Conservation (phyloP, 257 asterid species). For the Fraxinus excelsior region DNA sequence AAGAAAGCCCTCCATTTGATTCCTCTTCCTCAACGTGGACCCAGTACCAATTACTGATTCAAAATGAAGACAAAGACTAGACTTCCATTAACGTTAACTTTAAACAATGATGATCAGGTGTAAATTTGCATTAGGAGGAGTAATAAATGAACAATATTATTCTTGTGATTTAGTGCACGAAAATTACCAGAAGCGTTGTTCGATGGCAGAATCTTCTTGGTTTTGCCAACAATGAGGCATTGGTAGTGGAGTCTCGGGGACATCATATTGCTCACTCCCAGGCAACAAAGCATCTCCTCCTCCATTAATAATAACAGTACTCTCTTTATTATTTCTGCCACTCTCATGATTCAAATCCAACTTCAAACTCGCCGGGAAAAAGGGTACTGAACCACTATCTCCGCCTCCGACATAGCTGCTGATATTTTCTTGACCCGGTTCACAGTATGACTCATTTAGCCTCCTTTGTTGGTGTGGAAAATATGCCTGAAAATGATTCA, state of each 20-base stretch:
- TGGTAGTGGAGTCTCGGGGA: conserved; percentile 43
- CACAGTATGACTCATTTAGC: not conserved
- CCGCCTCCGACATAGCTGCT: conserved; percentile 16
- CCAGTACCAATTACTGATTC: no score
- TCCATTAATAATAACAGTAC: not conserved
- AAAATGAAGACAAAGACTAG: no score
- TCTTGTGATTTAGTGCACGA: conserved; percentile 21
- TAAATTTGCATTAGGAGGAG: not conserved
- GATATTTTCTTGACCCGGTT: conserved; percentile 13
- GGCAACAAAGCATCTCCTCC: conserved; percentile 37
- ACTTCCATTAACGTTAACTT: no score
- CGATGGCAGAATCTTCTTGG: conserved; percentile 55
- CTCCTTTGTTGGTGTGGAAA: conserved; percentile 26
- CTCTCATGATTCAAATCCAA: conserved; percentile 39
- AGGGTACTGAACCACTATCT: conserved; percentile 12
- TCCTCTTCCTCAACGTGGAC: no score
- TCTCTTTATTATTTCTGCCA: not conserved
- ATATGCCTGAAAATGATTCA: conserved; percentile 28
- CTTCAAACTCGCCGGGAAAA: conserved; percentile 49
- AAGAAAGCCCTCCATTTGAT: not conserved
- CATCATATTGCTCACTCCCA: conserved; percentile 45
- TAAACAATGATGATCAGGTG: not conserved
- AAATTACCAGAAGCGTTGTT: conserved; percentile 53
- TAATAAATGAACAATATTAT: not conserved
- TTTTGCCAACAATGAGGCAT: conserved; percentile 55